These are phyloP conservation scores for Chlamydomonas asymmetrica DNA, from an alignment of 139 green algal species.

Conservation along the genomic window DNA sequence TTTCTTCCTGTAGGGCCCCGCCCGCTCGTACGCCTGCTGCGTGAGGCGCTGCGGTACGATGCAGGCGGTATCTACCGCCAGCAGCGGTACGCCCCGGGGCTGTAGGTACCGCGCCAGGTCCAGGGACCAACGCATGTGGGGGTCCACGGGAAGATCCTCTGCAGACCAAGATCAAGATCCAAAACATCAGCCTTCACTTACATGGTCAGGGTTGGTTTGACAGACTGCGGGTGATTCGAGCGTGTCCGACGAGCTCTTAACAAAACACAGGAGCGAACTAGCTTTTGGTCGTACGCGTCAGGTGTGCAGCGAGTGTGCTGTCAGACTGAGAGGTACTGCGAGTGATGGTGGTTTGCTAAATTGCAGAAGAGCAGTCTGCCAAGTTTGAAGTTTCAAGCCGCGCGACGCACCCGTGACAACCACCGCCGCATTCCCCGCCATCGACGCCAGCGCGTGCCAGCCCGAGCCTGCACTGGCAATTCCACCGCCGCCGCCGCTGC, in stretches of 20 bases:
- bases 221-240: too few relatives aligned
- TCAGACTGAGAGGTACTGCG: too few relatives aligned
- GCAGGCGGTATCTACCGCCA: slow-evolving; percentile 14
- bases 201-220: too few relatives aligned
- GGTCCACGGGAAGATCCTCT: slow-evolving; percentile 27
- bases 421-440: slow-evolving; percentile 3
- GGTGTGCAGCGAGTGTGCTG: too few relatives aligned
- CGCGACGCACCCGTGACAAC: slow-evolving; percentile 22
- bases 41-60: slow-evolving; percentile 18
- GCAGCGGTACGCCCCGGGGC: neutral
- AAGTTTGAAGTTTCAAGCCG: too few relatives aligned
- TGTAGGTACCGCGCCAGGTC: slow-evolving; percentile 3
- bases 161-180: neutral
- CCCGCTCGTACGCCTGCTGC: slow-evolving; percentile 2
- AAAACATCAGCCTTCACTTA: too few relatives aligned
- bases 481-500: neutral
- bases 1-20: slow-evolving; percentile 4
- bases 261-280: too few relatives aligned
- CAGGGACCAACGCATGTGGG: neutral
- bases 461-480: neutral
- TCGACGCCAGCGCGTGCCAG: slow-evolving; percentile 3
- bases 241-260: too few relatives aligned
- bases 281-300: too few relatives aligned
- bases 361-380: too few relatives aligned
- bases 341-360: too few relatives aligned